Conservation (phyloP, 352 stramenopile genomes). For the Pythium sukuiense region DNA sequence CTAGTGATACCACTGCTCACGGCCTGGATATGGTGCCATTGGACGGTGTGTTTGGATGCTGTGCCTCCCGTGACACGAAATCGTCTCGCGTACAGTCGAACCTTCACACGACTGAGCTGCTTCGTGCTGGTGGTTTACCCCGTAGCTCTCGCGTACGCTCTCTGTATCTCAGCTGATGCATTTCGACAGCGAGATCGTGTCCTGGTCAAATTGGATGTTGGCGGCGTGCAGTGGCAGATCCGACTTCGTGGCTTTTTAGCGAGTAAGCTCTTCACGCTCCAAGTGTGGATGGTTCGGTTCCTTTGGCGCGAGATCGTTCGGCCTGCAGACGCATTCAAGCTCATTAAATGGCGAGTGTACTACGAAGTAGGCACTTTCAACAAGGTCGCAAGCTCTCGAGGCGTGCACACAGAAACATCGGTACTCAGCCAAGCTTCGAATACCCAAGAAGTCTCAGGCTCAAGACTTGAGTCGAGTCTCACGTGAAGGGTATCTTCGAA, state of each 20-base stretch:
- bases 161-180: no score
- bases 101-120: no score
- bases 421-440: no score
- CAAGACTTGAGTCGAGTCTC: no score
- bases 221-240: not conserved
- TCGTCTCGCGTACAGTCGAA: not conserved
- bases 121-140: not conserved
- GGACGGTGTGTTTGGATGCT: not conserved
- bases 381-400: no score
- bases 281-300: not conserved
- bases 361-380: not conserved
- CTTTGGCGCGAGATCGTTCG: not conserved
- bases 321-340: not conserved
- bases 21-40: slow-evolving; percentile 1
- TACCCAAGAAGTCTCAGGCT: no score
- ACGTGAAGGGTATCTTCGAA: no score
- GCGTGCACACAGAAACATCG: no score
- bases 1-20: not conserved
- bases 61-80: not conserved
- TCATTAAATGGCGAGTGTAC: slow-evolving; percentile 1
- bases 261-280: not conserved
- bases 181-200: no score
- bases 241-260: not conserved
- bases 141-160: no score
- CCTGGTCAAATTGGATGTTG: no score